Conservation (phyloP, 192 early-diverging fungal species). For the Coemansia sp. region DNA sequence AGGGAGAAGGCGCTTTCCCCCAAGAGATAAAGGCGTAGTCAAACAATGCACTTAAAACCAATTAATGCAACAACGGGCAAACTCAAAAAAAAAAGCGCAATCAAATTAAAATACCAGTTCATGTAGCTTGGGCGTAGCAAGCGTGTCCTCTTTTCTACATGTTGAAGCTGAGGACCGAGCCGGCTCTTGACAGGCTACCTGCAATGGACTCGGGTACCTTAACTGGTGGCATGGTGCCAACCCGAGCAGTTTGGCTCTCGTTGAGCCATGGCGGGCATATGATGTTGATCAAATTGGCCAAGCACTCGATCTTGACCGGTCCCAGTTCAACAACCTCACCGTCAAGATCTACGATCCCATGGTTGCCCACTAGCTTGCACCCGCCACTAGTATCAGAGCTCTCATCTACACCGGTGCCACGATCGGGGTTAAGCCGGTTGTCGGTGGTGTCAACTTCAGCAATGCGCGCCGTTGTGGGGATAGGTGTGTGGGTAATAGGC, state of each 20-base stretch:
- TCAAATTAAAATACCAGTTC: too few relatives aligned
- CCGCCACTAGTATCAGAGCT: neutral
- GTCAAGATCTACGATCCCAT: constrained; percentile 54
- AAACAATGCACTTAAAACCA: neutral
- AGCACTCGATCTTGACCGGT: constrained; percentile 49
- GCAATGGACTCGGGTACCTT: constrained; percentile 32
- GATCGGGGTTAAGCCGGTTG: neutral
- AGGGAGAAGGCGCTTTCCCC: neutral
- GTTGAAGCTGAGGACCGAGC: constrained; percentile 43
- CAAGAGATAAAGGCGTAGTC: neutral
- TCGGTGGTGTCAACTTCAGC: neutral
- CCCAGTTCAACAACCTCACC: constrained; percentile 51
- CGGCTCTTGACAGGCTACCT: constrained; percentile 39
- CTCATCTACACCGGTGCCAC: neutral
- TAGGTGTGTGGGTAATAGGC: neutral
- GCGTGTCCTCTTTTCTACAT: neutral
- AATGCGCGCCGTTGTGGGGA: neutral
- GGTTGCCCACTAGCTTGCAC: constrained; percentile 34
- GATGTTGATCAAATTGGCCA: constrained; percentile 36
- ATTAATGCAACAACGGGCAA: neutral
- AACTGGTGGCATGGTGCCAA: constrained; percentile 20
- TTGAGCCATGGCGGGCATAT: constrained; percentile 51
- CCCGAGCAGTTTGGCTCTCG: constrained; percentile 18
- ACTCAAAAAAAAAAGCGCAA: neutral
- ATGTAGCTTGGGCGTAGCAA: too few relatives aligned